phyloP scores from a whole-genome alignment of 2,329 filamentous ascomycete genomes.

The Stagonosporopsis rhizophila region DNA sequence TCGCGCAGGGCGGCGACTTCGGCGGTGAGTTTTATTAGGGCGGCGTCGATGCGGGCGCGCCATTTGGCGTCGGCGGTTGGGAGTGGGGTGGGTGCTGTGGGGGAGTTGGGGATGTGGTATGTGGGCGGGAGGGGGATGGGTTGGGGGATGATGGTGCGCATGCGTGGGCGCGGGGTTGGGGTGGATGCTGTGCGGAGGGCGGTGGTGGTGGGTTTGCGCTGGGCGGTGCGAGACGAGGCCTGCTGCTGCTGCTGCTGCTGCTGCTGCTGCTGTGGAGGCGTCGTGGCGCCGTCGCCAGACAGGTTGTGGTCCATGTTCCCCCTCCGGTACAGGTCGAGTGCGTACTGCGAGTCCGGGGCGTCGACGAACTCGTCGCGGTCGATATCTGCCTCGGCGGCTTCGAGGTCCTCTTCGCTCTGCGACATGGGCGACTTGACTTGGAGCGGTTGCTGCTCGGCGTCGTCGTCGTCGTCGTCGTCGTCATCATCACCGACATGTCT shows the following conservation, averaged over 20 bases:
- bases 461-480: constrained; percentile 1
- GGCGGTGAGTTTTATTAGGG: constrained; percentile 86
- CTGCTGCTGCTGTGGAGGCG: no score
- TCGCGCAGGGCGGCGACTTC: constrained; percentile 92
- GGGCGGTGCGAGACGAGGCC: constrained; percentile 1
- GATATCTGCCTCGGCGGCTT: constrained; percentile 45
- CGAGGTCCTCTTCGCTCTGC: constrained; percentile 67
- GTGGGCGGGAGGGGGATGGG: constrained; percentile 30
- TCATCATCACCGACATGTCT: constrained; percentile 24
- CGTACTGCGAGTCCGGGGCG: constrained; percentile 56
- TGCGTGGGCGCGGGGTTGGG: constrained; percentile 29
- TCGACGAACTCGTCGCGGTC: constrained; percentile 56
- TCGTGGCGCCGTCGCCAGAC: constrained; percentile 34
- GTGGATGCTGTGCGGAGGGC: constrained; percentile 13
- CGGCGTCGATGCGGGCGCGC: constrained; percentile 82
- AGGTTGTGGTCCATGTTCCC: constrained; percentile 28
- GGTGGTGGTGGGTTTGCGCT: constrained; percentile 7
- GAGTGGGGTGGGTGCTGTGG: neutral
- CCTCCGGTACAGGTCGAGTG: constrained; percentile 17
- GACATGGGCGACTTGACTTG: constrained; percentile 83
- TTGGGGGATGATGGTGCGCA: constrained; percentile 25
- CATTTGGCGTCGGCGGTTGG: constrained; percentile 64
- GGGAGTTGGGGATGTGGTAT: neutral
- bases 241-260: neutral
- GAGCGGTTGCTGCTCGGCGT: constrained; percentile 36